phyloP scores from a whole-genome alignment of 495 filamentous ascomycete genomes.

The Penicillium antarcticum region DNA sequence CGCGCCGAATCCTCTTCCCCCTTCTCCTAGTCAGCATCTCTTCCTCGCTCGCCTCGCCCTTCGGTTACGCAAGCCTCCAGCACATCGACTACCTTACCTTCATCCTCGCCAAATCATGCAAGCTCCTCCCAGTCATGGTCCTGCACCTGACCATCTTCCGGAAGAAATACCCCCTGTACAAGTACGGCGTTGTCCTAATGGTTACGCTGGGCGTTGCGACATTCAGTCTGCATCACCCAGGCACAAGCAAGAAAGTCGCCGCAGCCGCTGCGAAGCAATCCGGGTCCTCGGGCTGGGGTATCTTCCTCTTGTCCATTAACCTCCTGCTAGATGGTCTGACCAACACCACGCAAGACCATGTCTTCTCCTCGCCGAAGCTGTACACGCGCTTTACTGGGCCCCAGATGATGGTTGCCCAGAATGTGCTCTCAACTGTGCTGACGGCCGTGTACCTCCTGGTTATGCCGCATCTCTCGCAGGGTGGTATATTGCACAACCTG shows the following conservation, averaged over 20 bases:
- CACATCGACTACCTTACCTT: constrained; percentile 99
- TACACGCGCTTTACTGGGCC: constrained; percentile 80
- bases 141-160: constrained; percentile 91
- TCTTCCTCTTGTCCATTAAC: constrained; percentile 85
- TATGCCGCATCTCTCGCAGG: constrained; percentile 70
- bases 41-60: constrained; percentile 83
- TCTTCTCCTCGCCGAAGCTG: constrained; percentile 60
- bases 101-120: constrained; percentile 97
- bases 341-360: constrained; percentile 94
- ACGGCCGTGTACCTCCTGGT: constrained; percentile 73
- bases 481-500: constrained; percentile 61
- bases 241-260: constrained; percentile 65
- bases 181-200: constrained; percentile 86
- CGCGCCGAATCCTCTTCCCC: constrained; percentile 65
- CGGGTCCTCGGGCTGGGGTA: constrained; percentile 69
- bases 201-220: constrained; percentile 92
- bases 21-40: constrained; percentile 83
- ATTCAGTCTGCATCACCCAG: constrained; percentile 84
- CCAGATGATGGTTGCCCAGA: constrained; percentile 99
- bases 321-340: constrained; percentile 93
- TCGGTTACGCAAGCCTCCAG: constrained; percentile 87
- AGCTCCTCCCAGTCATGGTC: constrained; percentile 95
- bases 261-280: constrained; percentile 40
- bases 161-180: constrained; percentile 88
- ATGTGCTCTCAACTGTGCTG: constrained; percentile 72